Evolutionary conservation across 371 early-diverging fungal species (phyloP).

Genomic region (Conidiobolus incongruus): DNA sequence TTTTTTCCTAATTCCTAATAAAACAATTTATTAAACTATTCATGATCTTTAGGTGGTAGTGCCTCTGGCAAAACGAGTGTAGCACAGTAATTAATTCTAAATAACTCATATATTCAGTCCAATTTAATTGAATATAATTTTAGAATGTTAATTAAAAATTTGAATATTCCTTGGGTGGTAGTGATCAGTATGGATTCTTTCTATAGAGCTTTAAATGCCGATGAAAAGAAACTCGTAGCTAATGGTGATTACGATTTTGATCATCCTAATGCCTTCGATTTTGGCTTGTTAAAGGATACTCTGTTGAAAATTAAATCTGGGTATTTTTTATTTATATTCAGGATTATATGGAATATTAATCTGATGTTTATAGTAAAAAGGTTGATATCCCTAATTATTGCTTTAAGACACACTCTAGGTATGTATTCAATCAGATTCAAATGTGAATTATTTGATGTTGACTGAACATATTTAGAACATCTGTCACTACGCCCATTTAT

Average conservation of each 20-base stretch:
- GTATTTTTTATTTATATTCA: constrained; percentile 7
- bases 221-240: constrained; percentile 33
- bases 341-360: not conserved
- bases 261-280: constrained; percentile 62
- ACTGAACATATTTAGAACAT: not conserved
- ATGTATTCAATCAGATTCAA: not conserved
- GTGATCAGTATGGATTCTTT: constrained; percentile 87
- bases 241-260: constrained; percentile 34
- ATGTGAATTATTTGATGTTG: not conserved
- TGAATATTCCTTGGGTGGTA: constrained; percentile 69
- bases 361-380: constrained; percentile 9
- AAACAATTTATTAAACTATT: not conserved
- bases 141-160: constrained; percentile 40
- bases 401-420: constrained; percentile 30
- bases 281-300: constrained; percentile 41
- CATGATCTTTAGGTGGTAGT: constrained; percentile 33
- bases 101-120: not conserved
- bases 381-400: constrained; percentile 43
- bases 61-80: constrained; percentile 71
- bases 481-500: constrained; percentile 25
- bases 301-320: constrained; percentile 50
- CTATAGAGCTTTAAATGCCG: constrained; percentile 59
- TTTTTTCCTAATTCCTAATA: not conserved
- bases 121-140: not conserved
- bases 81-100: constrained; percentile 21